These are phyloP conservation scores for Geoglossum cookeanum DNA, from an alignment of 2,329 filamentous ascomycete species.

Conservation along the genomic window DNA sequence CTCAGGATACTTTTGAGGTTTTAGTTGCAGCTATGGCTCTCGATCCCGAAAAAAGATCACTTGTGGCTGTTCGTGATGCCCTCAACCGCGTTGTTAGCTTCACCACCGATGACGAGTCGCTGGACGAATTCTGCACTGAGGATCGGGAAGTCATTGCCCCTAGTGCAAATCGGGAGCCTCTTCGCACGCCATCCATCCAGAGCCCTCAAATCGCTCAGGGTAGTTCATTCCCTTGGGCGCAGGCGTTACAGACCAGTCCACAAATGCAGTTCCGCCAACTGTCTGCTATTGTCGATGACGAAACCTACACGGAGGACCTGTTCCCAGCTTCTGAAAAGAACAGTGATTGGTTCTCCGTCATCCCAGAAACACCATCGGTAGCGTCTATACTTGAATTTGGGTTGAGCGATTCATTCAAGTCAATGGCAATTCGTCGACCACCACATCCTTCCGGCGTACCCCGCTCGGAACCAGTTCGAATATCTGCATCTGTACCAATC, in stretches of 20 bases:
- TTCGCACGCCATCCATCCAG: constrained; percentile 87
- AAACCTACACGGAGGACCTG: constrained; percentile 66
- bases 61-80: constrained; percentile 57
- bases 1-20: constrained; percentile 91
- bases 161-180: constrained; percentile 75
- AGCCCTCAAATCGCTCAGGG: constrained; percentile 58
- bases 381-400: constrained; percentile 72
- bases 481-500: constrained; percentile 56
- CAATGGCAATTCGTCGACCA: constrained; percentile 35
- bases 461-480: constrained; percentile 51
- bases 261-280: constrained; percentile 2
- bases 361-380: constrained; percentile 59
- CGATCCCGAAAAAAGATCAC: constrained; percentile 73
- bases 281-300: constrained; percentile 66
- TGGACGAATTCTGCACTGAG: constrained; percentile 84
- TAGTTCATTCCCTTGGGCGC: constrained; percentile 87
- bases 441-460: constrained; percentile 27
- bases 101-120: constrained; percentile 75
- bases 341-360: constrained; percentile 55
- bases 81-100: constrained; percentile 70
- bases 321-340: constrained; percentile 59
- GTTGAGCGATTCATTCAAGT: constrained; percentile 63
- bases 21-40: constrained; percentile 78
- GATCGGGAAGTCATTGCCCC: constrained; percentile 61
- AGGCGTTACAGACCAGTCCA: constrained; percentile 62